Base-by-base conservation (phyloP, 1,284 basidiomycete species). In the Mycosarcoma maydis region DNA sequence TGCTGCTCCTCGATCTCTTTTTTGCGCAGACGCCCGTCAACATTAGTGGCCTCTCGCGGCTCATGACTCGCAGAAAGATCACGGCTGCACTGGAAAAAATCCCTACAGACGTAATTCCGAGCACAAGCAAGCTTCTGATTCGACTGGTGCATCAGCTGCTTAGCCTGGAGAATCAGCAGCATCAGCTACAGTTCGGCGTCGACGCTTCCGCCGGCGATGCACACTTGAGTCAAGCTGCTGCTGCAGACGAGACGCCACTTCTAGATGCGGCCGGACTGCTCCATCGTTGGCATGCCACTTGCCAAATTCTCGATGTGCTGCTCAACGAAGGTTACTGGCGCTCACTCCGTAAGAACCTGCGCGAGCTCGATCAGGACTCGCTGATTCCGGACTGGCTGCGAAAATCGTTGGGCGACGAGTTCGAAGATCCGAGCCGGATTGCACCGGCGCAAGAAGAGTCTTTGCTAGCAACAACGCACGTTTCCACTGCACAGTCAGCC, bases 271-370 rank as follows among this genome's bases (percentile, higher is more conserved):
- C 53, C 3, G 42, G 42, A 11, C 24, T 68, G 27, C 53, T 37
- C 26, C 56, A 49, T 30, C 65, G 58, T 32, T 68, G 58, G 57
- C 54, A 61, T 37, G 32, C 53, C 3, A 61, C 54, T 8, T 60
- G 59, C 19, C 54, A 69, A 44, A 43, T 58, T 20, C 53, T 69
- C 6, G 66, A 69, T 24, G 55, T 69, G 22, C 44, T 69, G 13
- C 47, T 69, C 47, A 69, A 69, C 43, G 66, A 64, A 4, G 59
- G 66, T 14, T 69, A 64, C 44, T 69, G 66, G 66, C 49, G 40
- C 3, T 62, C 66, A 2, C 64, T 69, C 51, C 66, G 66, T 8
- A 46, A 58, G 37, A 69, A 59, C n/a, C 26, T 59, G 34, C 34
- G 53, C 2, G 29, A 50, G 20, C 47, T 59, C 30, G 54, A 69